Evolutionary conservation across 768 basidiomycete genomes (phyloP).

Genomic region (Lactarius trivialis): DNA sequence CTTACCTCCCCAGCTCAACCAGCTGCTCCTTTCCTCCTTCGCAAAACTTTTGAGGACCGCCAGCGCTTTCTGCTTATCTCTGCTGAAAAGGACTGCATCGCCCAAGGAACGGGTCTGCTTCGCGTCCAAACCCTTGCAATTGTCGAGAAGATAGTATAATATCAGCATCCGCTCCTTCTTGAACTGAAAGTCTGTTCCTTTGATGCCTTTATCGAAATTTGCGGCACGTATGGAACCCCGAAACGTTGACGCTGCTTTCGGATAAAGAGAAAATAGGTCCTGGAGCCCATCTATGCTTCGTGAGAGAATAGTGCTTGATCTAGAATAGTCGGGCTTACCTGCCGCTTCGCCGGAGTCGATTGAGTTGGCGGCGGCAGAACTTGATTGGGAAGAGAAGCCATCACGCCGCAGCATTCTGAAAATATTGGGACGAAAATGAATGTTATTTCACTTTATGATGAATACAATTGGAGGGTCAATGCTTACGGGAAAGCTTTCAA

Average conservation of each 20-base stretch:
- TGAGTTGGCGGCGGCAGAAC: background rate
- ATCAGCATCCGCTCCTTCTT: slow-evolving; percentile 8
- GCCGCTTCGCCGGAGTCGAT: background rate
- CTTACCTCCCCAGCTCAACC: background rate
- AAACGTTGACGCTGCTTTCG: background rate
- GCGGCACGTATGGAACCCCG: background rate
- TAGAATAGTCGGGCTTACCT: background rate
- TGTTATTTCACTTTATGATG: background rate
- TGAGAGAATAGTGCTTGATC: background rate
- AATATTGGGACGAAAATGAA: background rate
- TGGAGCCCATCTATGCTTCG: slow-evolving; percentile 1
- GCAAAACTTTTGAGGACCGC: background rate
- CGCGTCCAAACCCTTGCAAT: background rate
- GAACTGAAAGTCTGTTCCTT: background rate
- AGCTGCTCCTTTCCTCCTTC: background rate
- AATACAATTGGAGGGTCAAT: background rate
- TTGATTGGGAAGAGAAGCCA: background rate
- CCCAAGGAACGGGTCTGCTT: background rate
- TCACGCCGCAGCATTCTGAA: slow-evolving; percentile 6
- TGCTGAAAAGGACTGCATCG: background rate
- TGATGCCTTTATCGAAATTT: slow-evolving; percentile 3
- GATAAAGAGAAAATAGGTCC: slow-evolving; percentile 2
- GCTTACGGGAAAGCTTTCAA: slow-evolving; percentile 8
- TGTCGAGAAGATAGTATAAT: background rate
- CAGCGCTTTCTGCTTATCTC: background rate